Base-by-base conservation (phyloP, 2,329 filamentous ascomycete genomes). In the Escovopsis weberi region DNA sequence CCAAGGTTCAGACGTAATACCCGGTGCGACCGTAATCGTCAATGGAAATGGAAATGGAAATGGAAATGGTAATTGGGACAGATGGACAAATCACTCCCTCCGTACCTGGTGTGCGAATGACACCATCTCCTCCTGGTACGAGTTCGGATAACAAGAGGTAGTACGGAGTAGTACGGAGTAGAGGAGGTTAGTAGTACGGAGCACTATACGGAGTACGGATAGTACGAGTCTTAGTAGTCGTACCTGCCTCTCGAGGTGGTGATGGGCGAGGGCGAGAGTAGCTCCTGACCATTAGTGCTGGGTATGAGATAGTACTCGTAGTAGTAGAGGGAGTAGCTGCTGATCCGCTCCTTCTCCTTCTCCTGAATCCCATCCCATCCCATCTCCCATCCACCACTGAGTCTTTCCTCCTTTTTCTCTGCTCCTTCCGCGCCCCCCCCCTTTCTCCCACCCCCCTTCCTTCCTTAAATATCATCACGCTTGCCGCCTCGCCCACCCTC, bases 301-400 rank as follows among this genome's bases (percentile, higher is more conserved):
- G 23, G 23, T 23, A 3, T 5, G 23, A 23, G 23, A 23, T n/a
- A n/a, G n/a, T n/a, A n/a, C n/a, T n/a, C n/a, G n/a, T n/a, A n/a
- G n/a, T 23, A 23, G 23, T 23, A 23, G 23, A 23, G 26, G 18
- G 32, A 33, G 43, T 46, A 42, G 36, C 45, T 18, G 36, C 26
- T 26, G 18, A 26, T 32, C 30, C 38, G 41, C 41, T 38, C n/a
- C n/a, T n/a, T n/a, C n/a, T n/a, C 34, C 37, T 43, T 39, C 26
- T 44, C 30, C 45, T 43, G 39, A 35, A 41, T 39, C 41, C 41
- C 40, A 41, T 40, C 39, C n/a, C n/a, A n/a, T n/a, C n/a, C n/a
- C n/a, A n/a, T n/a, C n/a, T n/a, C n/a, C n/a, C n/a, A n/a, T n/a
- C n/a, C n/a, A n/a, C n/a, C n/a, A n/a, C n/a, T n/a, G 10, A 23